Evolutionary conservation across 2,329 filamentous ascomycete species (phyloP), one percentile per base, ranked within the genome.

Genomic region (Aspergillus quadrilineatus): DNA sequence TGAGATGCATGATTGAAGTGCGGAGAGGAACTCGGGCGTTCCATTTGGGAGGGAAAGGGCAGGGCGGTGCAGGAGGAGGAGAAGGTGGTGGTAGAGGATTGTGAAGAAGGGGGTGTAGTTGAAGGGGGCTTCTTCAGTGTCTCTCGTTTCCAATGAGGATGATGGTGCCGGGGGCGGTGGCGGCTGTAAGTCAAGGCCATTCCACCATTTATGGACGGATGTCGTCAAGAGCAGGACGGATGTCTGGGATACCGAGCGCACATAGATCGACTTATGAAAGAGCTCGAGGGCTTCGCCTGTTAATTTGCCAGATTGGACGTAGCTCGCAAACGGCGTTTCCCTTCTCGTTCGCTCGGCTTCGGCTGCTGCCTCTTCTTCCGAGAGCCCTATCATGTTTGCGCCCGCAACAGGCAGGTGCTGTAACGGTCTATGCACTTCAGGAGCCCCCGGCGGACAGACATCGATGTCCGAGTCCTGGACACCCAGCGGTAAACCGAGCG

Each of bases 391-490:
- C 17, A 26, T 36, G 9, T 48, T 32, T 32, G 34, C 42, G 12
- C 50, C 30, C 12, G 48, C 15, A 8, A 43, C 17, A 8, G 37
- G 41, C 14, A 41, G 37, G 44, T 61, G 44, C 48, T 60, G 46
- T 30, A 62, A 42, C 37, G 66, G 62, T 64, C 73, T 65, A 70
- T 73, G 65, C 57, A 77, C n/a, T 61, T 77, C 57, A 72, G 79
- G 62, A 63, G 60, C 60, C 69, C 63, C 73, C 68, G 69, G 82
- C 75, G 75, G 77, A 77, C 67, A 82, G 9, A 76, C 74, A 48
- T 76, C 73, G 39, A 75, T 71, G 60, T 76, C 73, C 4, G 72
- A 75, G 58, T 76, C 74, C 50, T 76, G 74, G 26, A 75, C 73
- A 22, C 72, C 73, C 26, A 76, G 70, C 2, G 73, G 74, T 32